Conservation (phyloP, 768 basidiomycete genomes). For the Hericium rajendrae region DNA sequence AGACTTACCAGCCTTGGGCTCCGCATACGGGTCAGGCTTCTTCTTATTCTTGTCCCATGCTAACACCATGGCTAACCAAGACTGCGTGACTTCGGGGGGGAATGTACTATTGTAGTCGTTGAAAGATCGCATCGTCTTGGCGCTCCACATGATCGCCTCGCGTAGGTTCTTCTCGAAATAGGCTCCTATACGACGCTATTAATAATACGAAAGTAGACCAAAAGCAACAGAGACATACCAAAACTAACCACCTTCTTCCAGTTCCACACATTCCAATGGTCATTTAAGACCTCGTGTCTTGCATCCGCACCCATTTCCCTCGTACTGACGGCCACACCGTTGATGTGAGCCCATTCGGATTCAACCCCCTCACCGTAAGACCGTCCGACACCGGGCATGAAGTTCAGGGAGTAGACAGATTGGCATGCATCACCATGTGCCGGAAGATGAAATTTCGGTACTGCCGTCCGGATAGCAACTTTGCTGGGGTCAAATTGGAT, state of each 20-base stretch:
- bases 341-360: constrained; percentile 11
- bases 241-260: constrained; percentile 5
- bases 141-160: background rate
- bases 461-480: background rate
- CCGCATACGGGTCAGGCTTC: background rate
- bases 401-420: constrained; percentile 10
- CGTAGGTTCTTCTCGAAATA: background rate
- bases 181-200: background rate
- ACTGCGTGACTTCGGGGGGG: background rate
- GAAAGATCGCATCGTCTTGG: background rate
- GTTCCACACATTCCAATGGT: constrained; percentile 6
- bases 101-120: background rate
- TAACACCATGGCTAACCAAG: background rate
- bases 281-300: constrained; percentile 9
- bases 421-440: constrained; percentile 13
- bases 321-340: constrained; percentile 2
- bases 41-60: background rate
- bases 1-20: background rate
- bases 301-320: constrained; percentile 10
- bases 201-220: background rate
- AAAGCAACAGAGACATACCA: background rate
- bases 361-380: constrained; percentile 16
- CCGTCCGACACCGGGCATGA: constrained; percentile 3
- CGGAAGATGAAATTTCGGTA: constrained; percentile 10
- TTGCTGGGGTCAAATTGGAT: background rate